Conservation (phyloP, 2,329 filamentous ascomycete species). For the Cercospora beticola region DNA sequence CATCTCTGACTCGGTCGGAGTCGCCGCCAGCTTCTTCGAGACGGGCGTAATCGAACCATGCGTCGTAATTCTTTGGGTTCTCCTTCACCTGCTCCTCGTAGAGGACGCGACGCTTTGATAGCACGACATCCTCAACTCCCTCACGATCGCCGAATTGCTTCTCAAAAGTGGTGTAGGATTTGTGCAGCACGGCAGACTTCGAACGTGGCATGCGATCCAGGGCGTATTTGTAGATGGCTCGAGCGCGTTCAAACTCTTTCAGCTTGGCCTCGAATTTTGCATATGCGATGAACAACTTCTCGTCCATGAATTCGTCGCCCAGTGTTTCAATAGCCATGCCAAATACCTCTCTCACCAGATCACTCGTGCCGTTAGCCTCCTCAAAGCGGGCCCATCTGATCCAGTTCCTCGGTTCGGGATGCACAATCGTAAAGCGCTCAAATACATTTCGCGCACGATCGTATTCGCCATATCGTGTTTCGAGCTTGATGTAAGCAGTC, state of each 20-base stretch:
- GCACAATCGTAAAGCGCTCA: slow-evolving; percentile 83
- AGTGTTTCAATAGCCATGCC: slow-evolving; percentile 83
- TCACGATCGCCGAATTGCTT: slow-evolving; percentile 95
- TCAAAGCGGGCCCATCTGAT: slow-evolving; percentile 99
- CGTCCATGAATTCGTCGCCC: slow-evolving; percentile 93
- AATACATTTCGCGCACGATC: slow-evolving; percentile 89
- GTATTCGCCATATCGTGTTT: slow-evolving; percentile 91
- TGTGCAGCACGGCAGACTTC: slow-evolving; percentile 80
- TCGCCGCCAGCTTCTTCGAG: slow-evolving; percentile 86
- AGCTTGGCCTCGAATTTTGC: slow-evolving; percentile 92
- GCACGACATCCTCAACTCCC: slow-evolving; percentile 89
- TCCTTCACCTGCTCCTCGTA: slow-evolving; percentile 95
- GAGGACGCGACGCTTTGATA: slow-evolving; percentile 88
- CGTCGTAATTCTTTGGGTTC: slow-evolving; percentile 94
- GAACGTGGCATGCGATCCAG: slow-evolving; percentile 87
- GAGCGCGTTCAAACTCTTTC: slow-evolving; percentile 89
- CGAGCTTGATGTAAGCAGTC: slow-evolving; percentile 93
- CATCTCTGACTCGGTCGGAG: slow-evolving; percentile 78
- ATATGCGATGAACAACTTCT: slow-evolving; percentile 92
- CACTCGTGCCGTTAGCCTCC: slow-evolving; percentile 89
- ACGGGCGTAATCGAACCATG: slow-evolving; percentile 92
- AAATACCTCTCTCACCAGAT: slow-evolving; percentile 88
- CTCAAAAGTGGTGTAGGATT: slow-evolving; percentile 94
- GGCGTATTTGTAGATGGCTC: slow-evolving; percentile 96
- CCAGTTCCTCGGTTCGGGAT: slow-evolving; percentile 94